A percentile compares a stretch with the other conserved stretches of the same genome.
These are phyloP conservation scores for Colletotrichum destructivum DNA, from an alignment of 2,329 filamentous ascomycete species.

Conservation along the genomic window DNA sequence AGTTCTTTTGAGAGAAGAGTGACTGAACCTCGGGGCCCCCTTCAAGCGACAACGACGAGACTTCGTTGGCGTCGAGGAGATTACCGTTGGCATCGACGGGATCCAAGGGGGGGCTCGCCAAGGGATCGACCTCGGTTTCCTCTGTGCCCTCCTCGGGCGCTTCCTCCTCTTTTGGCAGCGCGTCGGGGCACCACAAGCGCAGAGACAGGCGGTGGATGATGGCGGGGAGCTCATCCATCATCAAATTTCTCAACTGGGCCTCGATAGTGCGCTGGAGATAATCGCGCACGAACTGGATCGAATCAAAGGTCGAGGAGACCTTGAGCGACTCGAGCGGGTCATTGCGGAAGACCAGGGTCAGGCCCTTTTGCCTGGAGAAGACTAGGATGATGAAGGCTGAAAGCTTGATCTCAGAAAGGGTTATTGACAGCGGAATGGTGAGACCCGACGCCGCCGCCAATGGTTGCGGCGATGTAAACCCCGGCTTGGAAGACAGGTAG, in stretches of 20 bases:
- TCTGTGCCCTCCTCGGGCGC: slow-evolving; percentile 64
- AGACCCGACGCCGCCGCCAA: slow-evolving; percentile 91
- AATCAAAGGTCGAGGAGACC: slow-evolving; percentile 98
- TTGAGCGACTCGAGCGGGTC: slow-evolving; percentile 98
- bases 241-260: slow-evolving; percentile 88
- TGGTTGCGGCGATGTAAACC: slow-evolving; percentile 93
- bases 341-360: slow-evolving; percentile 97
- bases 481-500: slow-evolving; percentile 90
- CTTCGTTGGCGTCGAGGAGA: slow-evolving; percentile 80
- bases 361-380: slow-evolving; percentile 96
- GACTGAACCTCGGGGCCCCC: slow-evolving; percentile 86
- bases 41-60: slow-evolving; percentile 84
- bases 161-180: slow-evolving; percentile 76
- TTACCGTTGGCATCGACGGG: slow-evolving; percentile 87
- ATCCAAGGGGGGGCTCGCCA: slow-evolving; percentile 85
- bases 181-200: slow-evolving; percentile 90
- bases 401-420: slow-evolving; percentile 93
- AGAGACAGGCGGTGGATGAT: slow-evolving; percentile 96
- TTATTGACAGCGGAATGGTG: slow-evolving; percentile 98
- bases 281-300: slow-evolving; percentile 97
- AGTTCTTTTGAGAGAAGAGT: slow-evolving; percentile 95
- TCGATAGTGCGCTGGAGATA: slow-evolving; percentile 98
- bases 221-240: slow-evolving; percentile 98
- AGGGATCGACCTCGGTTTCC: slow-evolving; percentile 81
- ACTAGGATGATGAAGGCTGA: slow-evolving; percentile 98